phyloP scores from a whole-genome alignment of 495 filamentous ascomycete genomes.

The Aspergillus haitiensis region DNA sequence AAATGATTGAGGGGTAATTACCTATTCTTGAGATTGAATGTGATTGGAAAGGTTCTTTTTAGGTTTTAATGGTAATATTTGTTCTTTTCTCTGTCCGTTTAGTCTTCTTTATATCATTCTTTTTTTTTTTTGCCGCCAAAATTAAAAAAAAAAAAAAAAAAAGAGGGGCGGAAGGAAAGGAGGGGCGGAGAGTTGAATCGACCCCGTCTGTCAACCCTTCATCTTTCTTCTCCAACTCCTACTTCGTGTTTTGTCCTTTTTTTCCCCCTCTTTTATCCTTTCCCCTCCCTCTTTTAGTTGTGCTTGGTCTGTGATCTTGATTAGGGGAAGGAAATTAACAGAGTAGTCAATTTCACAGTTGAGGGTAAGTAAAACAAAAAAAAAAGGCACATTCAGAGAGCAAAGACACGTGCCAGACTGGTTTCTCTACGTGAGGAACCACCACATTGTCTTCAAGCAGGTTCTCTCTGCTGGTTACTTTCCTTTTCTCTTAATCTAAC shows the following conservation, averaged over 20 bases:
- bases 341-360: too few species aligned
- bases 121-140: slow-evolving; percentile 15
- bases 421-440: not conserved
- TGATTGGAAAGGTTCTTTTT: too few species aligned
- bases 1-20: too few species aligned
- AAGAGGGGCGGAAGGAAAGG: slow-evolving; percentile 16
- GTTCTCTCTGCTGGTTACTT: slow-evolving; percentile 12
- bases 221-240: not conserved
- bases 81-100: not conserved
- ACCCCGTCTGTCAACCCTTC: not conserved
- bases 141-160: not conserved
- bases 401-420: slow-evolving; percentile 14
- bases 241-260: slow-evolving; percentile 14
- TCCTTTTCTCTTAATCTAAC: slow-evolving; percentile 3
- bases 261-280: slow-evolving; percentile 5
- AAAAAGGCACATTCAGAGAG: not conserved
- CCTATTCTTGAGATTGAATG: not conserved
- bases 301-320: not conserved
- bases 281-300: slow-evolving; percentile 10
- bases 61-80: not conserved
- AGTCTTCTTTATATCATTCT: not conserved
- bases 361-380: too few species aligned
- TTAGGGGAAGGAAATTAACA: too few species aligned
- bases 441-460: slow-evolving; percentile 13
- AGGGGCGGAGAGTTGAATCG: slow-evolving; percentile 2